A percentile compares a stretch with the other conserved stretches of the same genome.
Evolutionary conservation across 1,139 yeast genomes (phyloP).

Genomic region (Pichiaceae sp.): DNA sequence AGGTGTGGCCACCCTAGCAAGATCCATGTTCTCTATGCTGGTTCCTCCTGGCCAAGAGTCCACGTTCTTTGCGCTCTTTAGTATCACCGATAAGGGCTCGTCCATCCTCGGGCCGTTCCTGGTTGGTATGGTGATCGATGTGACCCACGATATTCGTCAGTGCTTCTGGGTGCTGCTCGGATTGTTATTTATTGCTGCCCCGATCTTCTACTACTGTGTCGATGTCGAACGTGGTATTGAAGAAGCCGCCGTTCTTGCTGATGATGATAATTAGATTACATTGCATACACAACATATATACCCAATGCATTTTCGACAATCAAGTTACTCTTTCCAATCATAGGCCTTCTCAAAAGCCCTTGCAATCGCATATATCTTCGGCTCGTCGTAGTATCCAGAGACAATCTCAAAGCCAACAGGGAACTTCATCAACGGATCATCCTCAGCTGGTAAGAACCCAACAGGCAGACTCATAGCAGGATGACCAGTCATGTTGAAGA

Average conservation of each 20-base stretch:
- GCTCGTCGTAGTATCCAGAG: too few relatives aligned
- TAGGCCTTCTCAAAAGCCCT: too few relatives aligned
- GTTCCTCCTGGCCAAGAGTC: slow-evolving; percentile 66
- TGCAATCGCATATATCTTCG: too few relatives aligned
- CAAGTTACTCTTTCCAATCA: too few relatives aligned
- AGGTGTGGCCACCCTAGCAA: slow-evolving; percentile 54
- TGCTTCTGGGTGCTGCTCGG: slow-evolving; percentile 52
- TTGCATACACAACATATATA: too few relatives aligned
- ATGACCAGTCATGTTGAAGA: too few relatives aligned
- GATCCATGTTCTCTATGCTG: slow-evolving; percentile 54
- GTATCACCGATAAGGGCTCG: slow-evolving; percentile 70
- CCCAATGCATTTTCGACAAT: not conserved
- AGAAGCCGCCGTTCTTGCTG: slow-evolving; percentile 29
- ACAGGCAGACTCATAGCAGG: too few relatives aligned
- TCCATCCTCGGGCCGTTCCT: slow-evolving; percentile 61
- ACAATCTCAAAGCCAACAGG: too few relatives aligned
- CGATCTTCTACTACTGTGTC: slow-evolving; percentile 35
- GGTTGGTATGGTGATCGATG: slow-evolving; percentile 58
- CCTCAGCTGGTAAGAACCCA: too few relatives aligned
- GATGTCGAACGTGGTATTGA: slow-evolving; percentile 49
- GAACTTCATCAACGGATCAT: too few relatives aligned
- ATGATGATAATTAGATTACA: too few relatives aligned
- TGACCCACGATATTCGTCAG: slow-evolving; percentile 59
- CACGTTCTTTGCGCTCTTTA: slow-evolving; percentile 59
- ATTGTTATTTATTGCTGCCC: slow-evolving; percentile 42